Evolutionary conservation across 2,329 filamentous ascomycete genomes (phyloP).

Genomic region (Colletotrichum tropicale): DNA sequence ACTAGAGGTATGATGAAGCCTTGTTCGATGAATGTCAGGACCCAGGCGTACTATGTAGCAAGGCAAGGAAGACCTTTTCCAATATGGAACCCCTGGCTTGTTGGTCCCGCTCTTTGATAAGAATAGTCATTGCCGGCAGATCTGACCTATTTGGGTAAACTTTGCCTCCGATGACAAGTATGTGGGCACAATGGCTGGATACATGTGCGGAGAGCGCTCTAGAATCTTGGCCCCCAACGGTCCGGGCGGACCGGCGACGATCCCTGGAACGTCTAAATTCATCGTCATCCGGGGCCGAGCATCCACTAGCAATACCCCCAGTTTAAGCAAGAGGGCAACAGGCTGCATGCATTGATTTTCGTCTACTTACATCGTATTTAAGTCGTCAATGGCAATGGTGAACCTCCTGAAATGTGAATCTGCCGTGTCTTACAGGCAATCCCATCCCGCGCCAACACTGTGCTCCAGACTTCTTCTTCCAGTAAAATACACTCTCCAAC

Average conservation of each 20-base stretch:
- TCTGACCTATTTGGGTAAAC: background rate
- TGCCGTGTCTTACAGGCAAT: background rate
- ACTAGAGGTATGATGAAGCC: background rate
- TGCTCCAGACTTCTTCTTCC: rapidly evolving
- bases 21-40: background rate
- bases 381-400: background rate
- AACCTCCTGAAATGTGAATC: background rate
- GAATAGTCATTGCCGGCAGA: background rate
- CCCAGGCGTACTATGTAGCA: background rate
- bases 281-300: background rate
- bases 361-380: background rate
- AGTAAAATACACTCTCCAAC: background rate
- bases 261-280: background rate
- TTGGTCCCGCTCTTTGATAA: background rate
- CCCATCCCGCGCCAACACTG: background rate
- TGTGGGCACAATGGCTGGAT: background rate
- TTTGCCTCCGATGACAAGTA: background rate
- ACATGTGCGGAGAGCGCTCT: background rate
- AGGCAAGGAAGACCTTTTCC: background rate
- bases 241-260: background rate
- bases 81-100: background rate
- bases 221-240: background rate
- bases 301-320: background rate
- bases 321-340: background rate
- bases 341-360: background rate